Conservation (phyloP, 2,329 filamentous ascomycete genomes). For the Fusarium irregulare region DNA sequence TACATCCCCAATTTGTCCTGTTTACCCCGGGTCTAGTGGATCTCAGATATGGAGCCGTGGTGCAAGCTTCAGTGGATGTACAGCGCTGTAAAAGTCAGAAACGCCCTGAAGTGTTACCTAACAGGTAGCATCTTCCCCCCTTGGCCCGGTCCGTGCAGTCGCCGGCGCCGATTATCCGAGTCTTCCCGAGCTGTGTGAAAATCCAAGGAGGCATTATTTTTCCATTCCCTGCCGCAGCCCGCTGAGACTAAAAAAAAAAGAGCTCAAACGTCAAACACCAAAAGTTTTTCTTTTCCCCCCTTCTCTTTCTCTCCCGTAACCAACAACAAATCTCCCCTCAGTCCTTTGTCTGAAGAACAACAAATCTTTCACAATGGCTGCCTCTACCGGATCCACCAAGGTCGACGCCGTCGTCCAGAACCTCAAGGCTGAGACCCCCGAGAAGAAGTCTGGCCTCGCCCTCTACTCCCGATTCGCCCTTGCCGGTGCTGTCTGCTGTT, state of each 20-base stretch:
- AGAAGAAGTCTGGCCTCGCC: constrained; percentile 63
- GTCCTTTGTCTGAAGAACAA: constrained; percentile 42
- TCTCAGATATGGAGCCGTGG: constrained; percentile 11
- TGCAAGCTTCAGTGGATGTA: constrained; percentile 14
- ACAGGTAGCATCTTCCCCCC: constrained; percentile 30
- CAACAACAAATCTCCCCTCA: constrained; percentile 49
- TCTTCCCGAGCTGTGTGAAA: constrained; percentile 43
- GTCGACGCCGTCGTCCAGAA: constrained; percentile 59
- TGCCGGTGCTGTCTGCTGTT: constrained; percentile 97
- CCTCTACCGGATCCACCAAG: constrained; percentile 57
- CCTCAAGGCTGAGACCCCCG: constrained; percentile 55
- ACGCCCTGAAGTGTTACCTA: constrained; percentile 24
- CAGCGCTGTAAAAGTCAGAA: constrained; percentile 14
- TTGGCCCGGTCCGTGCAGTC: constrained; percentile 46
- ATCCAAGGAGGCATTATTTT: constrained; percentile 43
- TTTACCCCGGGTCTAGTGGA: constrained; percentile 29
- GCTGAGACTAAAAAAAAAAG: constrained; percentile 42
- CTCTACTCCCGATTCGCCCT: constrained; percentile 98
- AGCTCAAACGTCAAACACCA: constrained; percentile 40
- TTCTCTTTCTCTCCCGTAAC: constrained; percentile 18
- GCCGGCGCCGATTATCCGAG: constrained; percentile 48
- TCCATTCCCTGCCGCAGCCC: constrained; percentile 24
- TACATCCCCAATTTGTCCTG: constrained; percentile 13
- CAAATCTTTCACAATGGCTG: constrained; percentile 56
- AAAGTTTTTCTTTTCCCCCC: constrained; percentile 33